A percentile compares a stretch with the other conserved stretches of the same genome.
These are phyloP conservation scores for Tylopilus sp. DNA, from an alignment of 768 basidiomycete genomes.

Conservation along the genomic window DNA sequence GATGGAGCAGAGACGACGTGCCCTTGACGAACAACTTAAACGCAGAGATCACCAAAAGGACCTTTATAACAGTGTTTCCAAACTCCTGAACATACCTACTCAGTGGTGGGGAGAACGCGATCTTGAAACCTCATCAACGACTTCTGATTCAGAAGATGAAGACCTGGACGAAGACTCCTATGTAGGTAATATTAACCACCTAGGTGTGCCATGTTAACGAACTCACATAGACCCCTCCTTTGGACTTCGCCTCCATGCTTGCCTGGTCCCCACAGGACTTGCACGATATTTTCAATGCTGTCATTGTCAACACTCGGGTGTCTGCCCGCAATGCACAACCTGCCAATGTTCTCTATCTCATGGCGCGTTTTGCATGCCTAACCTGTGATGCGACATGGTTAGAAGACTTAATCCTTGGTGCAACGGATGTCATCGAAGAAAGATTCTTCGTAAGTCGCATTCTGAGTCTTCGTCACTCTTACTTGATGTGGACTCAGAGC, in stretches of 20 bases:
- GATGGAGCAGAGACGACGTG: conserved; percentile 65
- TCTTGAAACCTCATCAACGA: conserved; percentile 41
- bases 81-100: conserved; percentile 50
- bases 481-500: conserved; percentile 44
- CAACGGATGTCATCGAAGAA: conserved; percentile 89
- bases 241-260: conserved; percentile 85
- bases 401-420: conserved; percentile 88
- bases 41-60: conserved; percentile 50
- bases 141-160: conserved; percentile 48
- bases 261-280: conserved; percentile 84
- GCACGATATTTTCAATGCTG: conserved; percentile 73
- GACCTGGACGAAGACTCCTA: conserved; percentile 48
- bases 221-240: conserved; percentile 57
- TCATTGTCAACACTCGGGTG: conserved; percentile 75
- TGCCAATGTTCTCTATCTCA: conserved; percentile 87
- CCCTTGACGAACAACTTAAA: conserved; percentile 55
- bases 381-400: conserved; percentile 91
- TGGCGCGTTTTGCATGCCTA: conserved; percentile 88
- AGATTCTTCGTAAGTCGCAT: conserved; percentile 75
- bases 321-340: conserved; percentile 76
- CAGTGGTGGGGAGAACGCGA: conserved; percentile 65
- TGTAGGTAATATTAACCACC: conserved; percentile 31
- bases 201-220: conserved; percentile 3
- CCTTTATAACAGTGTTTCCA: conserved; percentile 57
- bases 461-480: conserved; percentile 4